These are phyloP conservation scores for Cercospora janseana DNA, from an alignment of 2,329 filamentous ascomycete species.

Conservation along the genomic window DNA sequence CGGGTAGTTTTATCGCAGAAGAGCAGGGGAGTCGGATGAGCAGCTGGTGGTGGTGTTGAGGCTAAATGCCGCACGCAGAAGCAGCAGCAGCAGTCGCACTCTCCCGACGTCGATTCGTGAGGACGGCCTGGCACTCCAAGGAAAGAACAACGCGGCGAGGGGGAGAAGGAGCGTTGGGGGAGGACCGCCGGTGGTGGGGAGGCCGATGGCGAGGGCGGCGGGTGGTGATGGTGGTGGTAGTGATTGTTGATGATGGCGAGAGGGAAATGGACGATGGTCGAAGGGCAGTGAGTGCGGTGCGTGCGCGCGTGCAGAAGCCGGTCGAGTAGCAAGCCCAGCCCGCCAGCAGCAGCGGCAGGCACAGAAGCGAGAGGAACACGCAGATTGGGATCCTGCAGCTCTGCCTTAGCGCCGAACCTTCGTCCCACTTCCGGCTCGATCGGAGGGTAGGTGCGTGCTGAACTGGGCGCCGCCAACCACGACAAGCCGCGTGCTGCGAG, in stretches of 20 bases:
- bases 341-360: slow-evolving; percentile 2
- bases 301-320: neutral
- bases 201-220: slow-evolving; percentile 4
- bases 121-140: slow-evolving; percentile 5
- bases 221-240: slow-evolving; percentile 1
- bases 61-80: too few species aligned
- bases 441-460: neutral
- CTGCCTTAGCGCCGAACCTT: neutral
- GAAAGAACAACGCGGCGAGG: slow-evolving; percentile 12
- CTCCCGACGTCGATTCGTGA: too few species aligned
- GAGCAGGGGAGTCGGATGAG: slow-evolving; percentile 3
- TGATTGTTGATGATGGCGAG: slow-evolving; percentile 11
- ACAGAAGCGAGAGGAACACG: slow-evolving; percentile 4
- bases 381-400: slow-evolving; percentile 2
- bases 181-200: neutral
- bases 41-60: neutral
- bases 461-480: too few species aligned
- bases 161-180: slow-evolving; percentile 13
- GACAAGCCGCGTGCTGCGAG: too few species aligned
- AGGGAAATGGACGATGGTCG: neutral
- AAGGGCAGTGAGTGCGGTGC: neutral
- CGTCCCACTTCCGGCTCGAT: slow-evolving; percentile 4
- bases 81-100: too few species aligned
- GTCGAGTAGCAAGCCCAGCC: neutral
- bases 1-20: slow-evolving; percentile 8